phyloP scores from a whole-genome alignment of 2,329 filamentous ascomycete species.

The Orbilia blumenaviensis region DNA sequence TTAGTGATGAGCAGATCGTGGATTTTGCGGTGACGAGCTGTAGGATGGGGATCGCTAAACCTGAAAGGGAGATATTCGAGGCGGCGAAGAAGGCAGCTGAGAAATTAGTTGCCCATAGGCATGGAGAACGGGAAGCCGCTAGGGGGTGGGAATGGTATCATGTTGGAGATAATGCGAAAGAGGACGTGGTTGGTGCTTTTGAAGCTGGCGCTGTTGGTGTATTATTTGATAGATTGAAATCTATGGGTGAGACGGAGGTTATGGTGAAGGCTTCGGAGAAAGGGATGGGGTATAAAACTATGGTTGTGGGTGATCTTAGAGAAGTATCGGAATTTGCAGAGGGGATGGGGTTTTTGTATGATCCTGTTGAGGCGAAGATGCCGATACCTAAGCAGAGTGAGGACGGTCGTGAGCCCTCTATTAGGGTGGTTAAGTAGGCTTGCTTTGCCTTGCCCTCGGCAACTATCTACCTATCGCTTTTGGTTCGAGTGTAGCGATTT shows the following conservation, averaged over 20 bases:
- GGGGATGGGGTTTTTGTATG: conserved; percentile 9
- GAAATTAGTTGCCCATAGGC: neutral
- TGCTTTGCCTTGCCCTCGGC: too few relatives aligned
- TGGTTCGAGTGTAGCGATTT: too few relatives aligned
- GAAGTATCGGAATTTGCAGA: conserved; percentile 18
- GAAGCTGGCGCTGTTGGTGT: conserved; percentile 70
- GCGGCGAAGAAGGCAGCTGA: conserved; percentile 63
- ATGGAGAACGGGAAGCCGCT: conserved; percentile 47
- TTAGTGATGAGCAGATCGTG: conserved; percentile 58
- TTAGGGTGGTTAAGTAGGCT: too few relatives aligned
- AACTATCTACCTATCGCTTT: too few relatives aligned
- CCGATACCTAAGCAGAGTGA: neutral
- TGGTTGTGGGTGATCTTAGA: conserved; percentile 20
- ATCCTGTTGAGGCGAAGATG: neutral
- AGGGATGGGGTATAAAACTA: neutral
- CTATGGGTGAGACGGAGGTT: neutral
- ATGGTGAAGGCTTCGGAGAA: too few relatives aligned
- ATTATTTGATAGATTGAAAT: conserved; percentile 59
- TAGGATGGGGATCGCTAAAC: conserved; percentile 71
- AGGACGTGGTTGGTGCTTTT: conserved; percentile 71
- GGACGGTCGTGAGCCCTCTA: too few relatives aligned
- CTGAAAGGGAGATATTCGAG: conserved; percentile 67
- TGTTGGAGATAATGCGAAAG: conserved; percentile 66
- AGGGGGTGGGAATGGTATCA: conserved; percentile 64
- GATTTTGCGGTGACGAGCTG: conserved; percentile 72